Evolutionary conservation across 805 yeast species (phyloP), one percentile per base, ranked within the genome.

Genomic region (Saccharomyces paradoxus): DNA sequence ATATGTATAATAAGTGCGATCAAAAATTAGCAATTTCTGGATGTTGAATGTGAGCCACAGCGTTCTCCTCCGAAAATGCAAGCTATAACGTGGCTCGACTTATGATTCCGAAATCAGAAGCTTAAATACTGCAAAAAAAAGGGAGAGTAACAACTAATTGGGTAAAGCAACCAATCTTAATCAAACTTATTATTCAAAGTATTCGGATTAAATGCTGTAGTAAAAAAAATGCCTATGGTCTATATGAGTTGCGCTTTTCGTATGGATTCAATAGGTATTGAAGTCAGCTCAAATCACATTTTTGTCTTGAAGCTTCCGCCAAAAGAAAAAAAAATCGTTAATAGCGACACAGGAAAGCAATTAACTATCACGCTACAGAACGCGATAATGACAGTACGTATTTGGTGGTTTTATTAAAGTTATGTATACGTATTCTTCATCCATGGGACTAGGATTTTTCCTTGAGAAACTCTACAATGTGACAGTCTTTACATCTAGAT

Each of bases 401-500:
- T n/a, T 37, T 37, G 24, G 6, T 21, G 17, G 13, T 8, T 32
- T 13, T 17, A 37, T 8, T 17, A 8, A 31, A 6, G 2, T 17
- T 37, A 37, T 37, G 44, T 37, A n/a, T 17, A 17, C 44, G 13
- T 17, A 24, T 8, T 4, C 44, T 37, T 17, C 4, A 37, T 17
- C 12, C 10, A n/a, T 17, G 12, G 44, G 4, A 37, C 22, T n/a
- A 13, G 4, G n/a, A 4, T 10, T 28, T 44, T 10, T 13, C 26
- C 50, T 37, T 37, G 2, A 10, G 4, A 46, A 27, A 24, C 12
- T 22, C 60, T 58, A 71, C 44, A 74, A 55, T 44, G 49, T 53
- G 22, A 77, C 58, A 17, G 63, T 60, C 8, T 66, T 65, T 17
- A 71, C 60, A 60, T 79, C 80, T 46, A 84, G 64, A 60, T 83